Conservation (phyloP, 345 rosid species). For the Hypericum androsaemum region DNA sequence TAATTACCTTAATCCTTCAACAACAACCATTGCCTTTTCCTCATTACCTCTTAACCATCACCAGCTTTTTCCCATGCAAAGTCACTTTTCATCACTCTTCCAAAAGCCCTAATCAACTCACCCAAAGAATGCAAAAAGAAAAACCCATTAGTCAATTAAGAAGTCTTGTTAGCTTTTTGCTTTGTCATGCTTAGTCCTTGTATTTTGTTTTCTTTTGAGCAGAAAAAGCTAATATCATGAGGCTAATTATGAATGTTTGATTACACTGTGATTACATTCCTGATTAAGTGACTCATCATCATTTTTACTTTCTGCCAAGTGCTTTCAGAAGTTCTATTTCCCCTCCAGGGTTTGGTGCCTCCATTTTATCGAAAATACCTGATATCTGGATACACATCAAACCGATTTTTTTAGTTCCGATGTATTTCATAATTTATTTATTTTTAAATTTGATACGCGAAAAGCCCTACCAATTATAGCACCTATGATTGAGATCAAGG, state of each 20-base stretch:
- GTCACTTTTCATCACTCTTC: conserved; percentile 20
- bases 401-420: too few relatives aligned
- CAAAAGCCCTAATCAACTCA: conserved; percentile 42
- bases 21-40: conserved; percentile 29
- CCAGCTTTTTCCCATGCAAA: conserved; percentile 38
- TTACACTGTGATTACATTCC: conserved; percentile 30
- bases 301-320: too few relatives aligned
- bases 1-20: background rate
- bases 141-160: conserved; percentile 1
- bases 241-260: conserved; percentile 2
- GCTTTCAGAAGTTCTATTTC: too few relatives aligned
- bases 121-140: conserved; percentile 20
- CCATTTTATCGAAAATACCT: too few relatives aligned
- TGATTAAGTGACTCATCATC: conserved; percentile 26
- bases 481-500: conserved; percentile 45
- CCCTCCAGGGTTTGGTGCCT: too few relatives aligned
- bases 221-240: background rate
- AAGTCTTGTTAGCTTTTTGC: background rate
- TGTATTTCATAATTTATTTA: too few relatives aligned
- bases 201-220: background rate
- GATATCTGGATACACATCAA: too few relatives aligned
- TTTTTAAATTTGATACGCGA: conserved; percentile 12
- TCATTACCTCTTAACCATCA: conserved; percentile 28
- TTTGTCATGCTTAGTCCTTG: conserved; percentile 8
- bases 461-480: conserved; percentile 47